Evolutionary conservation across 371 early-diverging fungal genomes (phyloP).

Genomic region (Spraguea lophii): DNA sequence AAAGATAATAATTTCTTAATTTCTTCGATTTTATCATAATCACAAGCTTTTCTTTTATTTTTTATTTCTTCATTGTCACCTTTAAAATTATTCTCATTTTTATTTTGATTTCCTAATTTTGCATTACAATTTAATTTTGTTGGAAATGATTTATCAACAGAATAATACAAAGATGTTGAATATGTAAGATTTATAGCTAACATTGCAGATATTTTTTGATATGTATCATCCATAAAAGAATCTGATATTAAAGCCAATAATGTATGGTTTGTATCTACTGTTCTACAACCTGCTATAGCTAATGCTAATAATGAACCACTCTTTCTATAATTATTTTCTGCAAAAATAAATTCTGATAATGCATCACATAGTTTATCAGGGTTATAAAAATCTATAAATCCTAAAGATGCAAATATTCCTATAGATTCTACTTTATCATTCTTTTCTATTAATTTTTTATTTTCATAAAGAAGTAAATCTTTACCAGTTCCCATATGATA

Average conservation of each 20-base stretch:
- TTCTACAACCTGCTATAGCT: conserved; percentile 14
- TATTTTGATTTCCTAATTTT: background rate
- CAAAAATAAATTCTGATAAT: conserved; percentile 33
- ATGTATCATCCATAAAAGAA: too few relatives aligned
- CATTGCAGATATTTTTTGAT: too few relatives aligned
- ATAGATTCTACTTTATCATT: conserved; percentile 3
- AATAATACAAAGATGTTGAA: too few relatives aligned
- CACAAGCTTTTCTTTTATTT: too few relatives aligned
- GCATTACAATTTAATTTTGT: background rate
- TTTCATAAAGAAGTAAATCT: conserved; percentile 20
- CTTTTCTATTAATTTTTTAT: background rate
- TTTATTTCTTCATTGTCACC: too few relatives aligned
- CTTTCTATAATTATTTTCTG: conserved; percentile 11
- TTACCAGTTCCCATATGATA: conserved; percentile 26
- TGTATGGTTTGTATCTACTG: conserved; percentile 29
- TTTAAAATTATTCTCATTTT: background rate
- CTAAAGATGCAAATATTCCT: conserved; percentile 19
- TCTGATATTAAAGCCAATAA: conserved; percentile 23
- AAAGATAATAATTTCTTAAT: too few relatives aligned
- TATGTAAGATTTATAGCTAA: too few relatives aligned
- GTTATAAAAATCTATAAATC: conserved; percentile 34
- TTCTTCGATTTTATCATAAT: too few relatives aligned
- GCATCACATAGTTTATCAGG: conserved; percentile 23
- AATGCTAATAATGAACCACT: conserved; percentile 30
- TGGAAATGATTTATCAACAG: too few relatives aligned